Evolutionary conservation across 208 protist species (phyloP).

Genomic region (Angomonas deanei): DNA sequence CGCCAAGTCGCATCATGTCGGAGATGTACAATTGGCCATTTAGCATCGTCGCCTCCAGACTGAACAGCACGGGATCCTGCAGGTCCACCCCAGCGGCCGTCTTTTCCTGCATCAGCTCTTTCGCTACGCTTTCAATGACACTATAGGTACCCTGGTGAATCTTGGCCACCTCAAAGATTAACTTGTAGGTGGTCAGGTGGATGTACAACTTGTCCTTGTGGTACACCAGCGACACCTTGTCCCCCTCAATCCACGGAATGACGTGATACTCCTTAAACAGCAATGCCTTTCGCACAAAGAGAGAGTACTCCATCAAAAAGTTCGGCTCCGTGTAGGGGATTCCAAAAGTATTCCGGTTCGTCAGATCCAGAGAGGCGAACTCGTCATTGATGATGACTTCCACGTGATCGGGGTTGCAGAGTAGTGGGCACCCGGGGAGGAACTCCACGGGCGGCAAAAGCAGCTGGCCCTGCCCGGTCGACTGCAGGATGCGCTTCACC

Average conservation of each 20-base stretch:
- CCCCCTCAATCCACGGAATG: slow-evolving; percentile 72
- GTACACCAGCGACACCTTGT: slow-evolving; percentile 72
- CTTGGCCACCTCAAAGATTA: slow-evolving; percentile 43
- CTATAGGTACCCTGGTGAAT: slow-evolving; percentile 28
- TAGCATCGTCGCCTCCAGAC: slow-evolving; percentile 66
- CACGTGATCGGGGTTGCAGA: slow-evolving; percentile 39
- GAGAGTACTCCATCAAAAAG: slow-evolving; percentile 76
- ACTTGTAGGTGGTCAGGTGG: slow-evolving; percentile 68
- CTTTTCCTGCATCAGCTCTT: not conserved
- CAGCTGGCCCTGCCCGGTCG: slow-evolving; percentile 19
- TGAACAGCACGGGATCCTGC: slow-evolving; percentile 30
- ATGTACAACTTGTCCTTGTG: slow-evolving; percentile 59
- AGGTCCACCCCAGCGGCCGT: not conserved
- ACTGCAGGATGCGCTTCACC: slow-evolving; percentile 21
- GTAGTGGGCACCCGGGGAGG: slow-evolving; percentile 50
- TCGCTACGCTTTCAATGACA: slow-evolving; percentile 5
- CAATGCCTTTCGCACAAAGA: slow-evolving; percentile 56
- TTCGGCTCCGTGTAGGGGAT: slow-evolving; percentile 83
- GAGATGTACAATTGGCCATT: slow-evolving; percentile 70
- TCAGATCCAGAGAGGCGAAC: slow-evolving; percentile 20
- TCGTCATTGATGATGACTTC: slow-evolving; percentile 53
- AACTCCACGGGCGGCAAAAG: slow-evolving; percentile 47
- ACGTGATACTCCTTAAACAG: slow-evolving; percentile 64
- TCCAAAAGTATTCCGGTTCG: slow-evolving; percentile 18
- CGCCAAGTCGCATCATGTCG: slow-evolving; percentile 67